Conservation (phyloP, 441 rosid genomes). For the Mallotus repandus region DNA sequence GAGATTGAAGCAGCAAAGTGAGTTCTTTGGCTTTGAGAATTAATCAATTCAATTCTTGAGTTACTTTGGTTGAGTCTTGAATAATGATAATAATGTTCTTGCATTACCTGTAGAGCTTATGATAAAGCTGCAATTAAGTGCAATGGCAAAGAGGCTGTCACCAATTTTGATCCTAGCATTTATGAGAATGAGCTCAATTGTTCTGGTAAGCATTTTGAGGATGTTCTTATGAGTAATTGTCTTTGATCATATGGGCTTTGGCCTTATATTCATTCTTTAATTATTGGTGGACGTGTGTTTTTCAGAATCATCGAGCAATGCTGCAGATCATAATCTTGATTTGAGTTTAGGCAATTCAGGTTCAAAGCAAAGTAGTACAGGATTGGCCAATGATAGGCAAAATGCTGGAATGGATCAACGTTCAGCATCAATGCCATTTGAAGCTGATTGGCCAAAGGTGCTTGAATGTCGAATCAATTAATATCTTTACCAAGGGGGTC, state of each 20-base stretch:
- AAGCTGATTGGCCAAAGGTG: slow-evolving; percentile 51
- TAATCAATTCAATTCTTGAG: background rate
- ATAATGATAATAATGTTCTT: background rate
- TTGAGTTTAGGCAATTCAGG: slow-evolving; percentile 80
- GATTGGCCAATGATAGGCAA: slow-evolving; percentile 20
- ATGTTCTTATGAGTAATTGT: background rate
- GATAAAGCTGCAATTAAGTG: slow-evolving; percentile 96
- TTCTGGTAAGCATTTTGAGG: slow-evolving; percentile 34
- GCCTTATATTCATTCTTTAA: background rate
- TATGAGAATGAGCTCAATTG: slow-evolving; percentile 72
- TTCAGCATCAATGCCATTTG: slow-evolving; percentile 27
- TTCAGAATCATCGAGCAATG: slow-evolving; percentile 50
- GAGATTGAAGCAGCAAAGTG: slow-evolving; percentile 97
- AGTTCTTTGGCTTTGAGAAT: slow-evolving; percentile 1
- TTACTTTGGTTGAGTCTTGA: background rate
- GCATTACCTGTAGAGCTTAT: slow-evolving; percentile 60
- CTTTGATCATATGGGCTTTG: background rate
- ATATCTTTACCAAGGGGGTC: background rate
- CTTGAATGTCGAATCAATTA: background rate
- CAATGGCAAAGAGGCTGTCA: slow-evolving; percentile 97
- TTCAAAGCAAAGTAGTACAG: slow-evolving; percentile 41
- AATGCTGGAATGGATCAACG: slow-evolving; percentile 32
- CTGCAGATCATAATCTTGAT: slow-evolving; percentile 77
- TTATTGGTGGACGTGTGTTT: background rate
- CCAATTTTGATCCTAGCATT: slow-evolving; percentile 88